Evolutionary conservation across 495 filamentous ascomycete species (phyloP).

Genomic region (Gamarada debralockiae): DNA sequence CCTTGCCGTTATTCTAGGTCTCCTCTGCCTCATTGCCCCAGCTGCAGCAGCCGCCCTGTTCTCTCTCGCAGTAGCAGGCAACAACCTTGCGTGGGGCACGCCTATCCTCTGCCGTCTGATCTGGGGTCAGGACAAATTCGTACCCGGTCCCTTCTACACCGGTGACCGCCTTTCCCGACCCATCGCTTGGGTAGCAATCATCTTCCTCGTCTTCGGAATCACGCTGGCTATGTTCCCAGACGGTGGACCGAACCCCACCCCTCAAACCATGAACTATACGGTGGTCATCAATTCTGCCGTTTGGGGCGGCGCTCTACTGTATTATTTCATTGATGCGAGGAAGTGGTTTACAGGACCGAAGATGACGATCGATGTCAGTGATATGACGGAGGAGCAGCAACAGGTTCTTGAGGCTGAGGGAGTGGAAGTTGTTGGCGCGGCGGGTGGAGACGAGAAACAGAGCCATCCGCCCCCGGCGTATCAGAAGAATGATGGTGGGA

Average conservation of each 20-base stretch:
- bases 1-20: constrained; percentile 50
- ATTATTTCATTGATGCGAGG: constrained; percentile 57
- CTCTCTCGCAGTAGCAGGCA: constrained; percentile 51
- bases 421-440: constrained; percentile 5
- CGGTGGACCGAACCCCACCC: constrained; percentile 43
- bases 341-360: constrained; percentile 68
- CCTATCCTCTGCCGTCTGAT: constrained; percentile 60
- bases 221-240: constrained; percentile 50
- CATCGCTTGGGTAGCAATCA: constrained; percentile 25
- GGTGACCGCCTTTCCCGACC: constrained; percentile 46
- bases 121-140: constrained; percentile 59
- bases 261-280: constrained; percentile 45
- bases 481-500: no score
- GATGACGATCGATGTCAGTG: constrained; percentile 49
- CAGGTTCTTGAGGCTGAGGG: constrained; percentile 15
- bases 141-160: constrained; percentile 48
- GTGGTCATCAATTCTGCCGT: constrained; percentile 53
- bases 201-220: constrained; percentile 32
- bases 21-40: constrained; percentile 49
- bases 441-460: background rate
- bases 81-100: constrained; percentile 51
- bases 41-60: constrained; percentile 53
- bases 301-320: constrained; percentile 56
- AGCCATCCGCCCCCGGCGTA: no score
- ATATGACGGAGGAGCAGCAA: constrained; percentile 23